A percentile compares a stretch with the other conserved stretches of the same genome.
phyloP scores from a whole-genome alignment of 2,329 filamentous ascomycete genomes.

The Davidsoniella virescens region DNA sequence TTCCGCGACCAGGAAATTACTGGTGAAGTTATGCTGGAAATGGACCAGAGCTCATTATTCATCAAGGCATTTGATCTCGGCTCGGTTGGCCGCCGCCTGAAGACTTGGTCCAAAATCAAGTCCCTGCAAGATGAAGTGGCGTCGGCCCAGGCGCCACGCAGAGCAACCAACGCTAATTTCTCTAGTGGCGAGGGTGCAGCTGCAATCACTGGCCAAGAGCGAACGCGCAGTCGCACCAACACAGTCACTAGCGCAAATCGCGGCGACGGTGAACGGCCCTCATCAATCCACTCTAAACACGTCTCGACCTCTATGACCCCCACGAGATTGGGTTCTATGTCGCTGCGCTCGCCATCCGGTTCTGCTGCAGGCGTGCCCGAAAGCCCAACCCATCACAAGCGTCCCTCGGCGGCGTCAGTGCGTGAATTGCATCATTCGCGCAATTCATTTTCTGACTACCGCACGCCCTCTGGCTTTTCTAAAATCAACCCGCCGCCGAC shows the following conservation, averaged over 20 bases:
- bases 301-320: conserved; percentile 35
- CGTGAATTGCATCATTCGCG: conserved; percentile 70
- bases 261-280: conserved; percentile 28
- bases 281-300: conserved; percentile 31
- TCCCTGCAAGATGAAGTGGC: conserved; percentile 74
- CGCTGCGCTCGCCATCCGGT: conserved; percentile 9
- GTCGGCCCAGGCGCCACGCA: conserved; percentile 25
- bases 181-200: conserved; percentile 24
- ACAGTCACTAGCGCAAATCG: conserved; percentile 34
- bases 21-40: conserved; percentile 79
- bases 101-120: conserved; percentile 96
- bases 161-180: conserved; percentile 36
- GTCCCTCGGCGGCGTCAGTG: conserved; percentile 67
- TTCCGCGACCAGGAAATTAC: conserved; percentile 93
- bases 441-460: conserved; percentile 13
- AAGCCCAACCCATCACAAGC: conserved; percentile 30
- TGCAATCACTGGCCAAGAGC: conserved; percentile 38
- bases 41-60: conserved; percentile 90
- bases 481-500: conserved; percentile 34
- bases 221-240: conserved; percentile 38
- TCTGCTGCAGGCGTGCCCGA: conserved; percentile 21
- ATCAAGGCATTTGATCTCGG: conserved; percentile 91
- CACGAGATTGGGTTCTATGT: conserved; percentile 22
- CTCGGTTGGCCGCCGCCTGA: conserved; percentile 72
- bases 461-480: conserved; percentile 71